Base-by-base conservation (phyloP, 1,139 yeast genomes). In the Hansenula sp. region DNA sequence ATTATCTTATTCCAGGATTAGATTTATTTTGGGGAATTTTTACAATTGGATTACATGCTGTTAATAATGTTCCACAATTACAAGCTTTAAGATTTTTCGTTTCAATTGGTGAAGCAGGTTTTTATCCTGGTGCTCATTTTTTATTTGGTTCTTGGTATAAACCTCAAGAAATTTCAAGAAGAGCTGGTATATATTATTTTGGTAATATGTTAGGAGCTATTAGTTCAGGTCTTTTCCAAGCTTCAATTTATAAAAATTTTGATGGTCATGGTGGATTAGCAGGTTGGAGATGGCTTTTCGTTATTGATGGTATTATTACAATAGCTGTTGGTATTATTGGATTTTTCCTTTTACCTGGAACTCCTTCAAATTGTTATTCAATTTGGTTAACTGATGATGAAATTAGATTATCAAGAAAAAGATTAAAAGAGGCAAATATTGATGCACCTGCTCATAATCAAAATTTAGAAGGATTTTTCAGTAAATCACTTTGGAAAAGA, bases 271-370 rank as follows among this genome's bases (percentile, higher is more conserved):
- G 63, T 22, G 79, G 85, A 11, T 12, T 19, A 8, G n/a, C 32
- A 13, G 32, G 32, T 7, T 82, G 89, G 88, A 72, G 80, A 62
- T 82, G 88, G 88, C 75, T 79, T 60, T 82, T 79, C 54, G 73
- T 82, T 45, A 70, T 82, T 46, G 88, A 82, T 58, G 84, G 82
- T 11, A 60, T 77, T 37, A 68, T 81, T 32, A 77, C 88, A 4
- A 53, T 81, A 27, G 74, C 66, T 4, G 77, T 83, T 39, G 88
- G 84, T 14, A 24, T 82, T 20, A 59, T 6, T 78, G 46, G 90
- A 89, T 0, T 69, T 78, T 51, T 74, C 75, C 52, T 51, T 71
- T 51, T 82, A 48, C 92, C 92, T 3, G 90, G 88, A 35, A 79
- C 84, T 27, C 90, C 90, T 19, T 69, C 19, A 3, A 30, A 30